Evolutionary conservation across 192 early-diverging fungal species (phyloP), one percentile per base, ranked within the genome.

Genomic region (Coemansia sp.): DNA sequence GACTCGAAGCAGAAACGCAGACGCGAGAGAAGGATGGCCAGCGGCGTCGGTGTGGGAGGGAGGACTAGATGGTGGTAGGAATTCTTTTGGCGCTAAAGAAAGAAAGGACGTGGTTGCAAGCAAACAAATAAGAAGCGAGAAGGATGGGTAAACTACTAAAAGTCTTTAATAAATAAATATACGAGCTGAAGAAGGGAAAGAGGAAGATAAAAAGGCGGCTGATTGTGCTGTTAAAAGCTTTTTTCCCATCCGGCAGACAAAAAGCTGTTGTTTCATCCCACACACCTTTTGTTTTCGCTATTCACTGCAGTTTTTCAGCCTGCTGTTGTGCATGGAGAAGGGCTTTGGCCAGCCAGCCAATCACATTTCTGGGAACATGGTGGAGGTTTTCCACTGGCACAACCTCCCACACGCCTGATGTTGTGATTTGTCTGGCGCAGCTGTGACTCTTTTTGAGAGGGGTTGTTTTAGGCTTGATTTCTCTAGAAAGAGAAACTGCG

Each of bases 331-430:
- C 25, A 54, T 8, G 51, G 25, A 8, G 6, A 2, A 22, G 22
- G 51, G 19, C 49, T 54, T 54, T 54, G 51, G 19, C 20, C 9
- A 19, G 12, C 51, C 51, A 62, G 67, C 67, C 67, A 69, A 57
- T 63, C 45, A 48, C 41, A 59, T 32, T 14, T 14, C 5, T 11
- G 41, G 37, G 20, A 45, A 66, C 65, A 67, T 40, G 68, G 77
- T 79, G 77, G 77, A 79, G 43, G 71, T 74, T 79, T 79, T 43
- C 38, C 5, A 74, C 40, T 71, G 77, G 76, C 37, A 14, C 22
- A 45, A 4, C 25, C 25, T 5, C 20, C 51, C 20, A 22, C 11
- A 54, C 20, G 51, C 12, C 51, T 4, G 5, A 13, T 13, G 51
- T 22, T 54, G 51, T 54, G 20, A 54, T 54, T 54, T 13, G 51